Evolutionary conservation across 352 stramenopile species (phyloP).

Genomic region (Aphanomyces stellatus): DNA sequence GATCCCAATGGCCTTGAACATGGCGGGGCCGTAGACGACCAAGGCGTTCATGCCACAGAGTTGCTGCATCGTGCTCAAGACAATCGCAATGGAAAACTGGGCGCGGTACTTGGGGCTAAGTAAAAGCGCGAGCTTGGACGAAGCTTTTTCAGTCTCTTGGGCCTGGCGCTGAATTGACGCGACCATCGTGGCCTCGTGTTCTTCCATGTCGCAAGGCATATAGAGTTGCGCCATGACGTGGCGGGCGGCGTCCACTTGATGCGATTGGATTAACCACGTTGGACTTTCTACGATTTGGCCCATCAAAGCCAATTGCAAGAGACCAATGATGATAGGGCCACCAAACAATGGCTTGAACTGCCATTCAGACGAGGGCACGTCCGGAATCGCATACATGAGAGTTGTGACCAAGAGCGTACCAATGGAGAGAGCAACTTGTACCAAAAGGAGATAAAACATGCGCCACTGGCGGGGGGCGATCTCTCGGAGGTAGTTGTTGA

Average conservation of each 20-base stretch:
- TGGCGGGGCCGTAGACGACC: background rate
- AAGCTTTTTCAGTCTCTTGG: background rate
- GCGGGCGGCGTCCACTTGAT: conserved; percentile 21
- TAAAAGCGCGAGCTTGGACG: conserved; percentile 16
- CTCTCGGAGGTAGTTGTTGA: conserved; percentile 29
- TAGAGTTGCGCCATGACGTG: conserved; percentile 26
- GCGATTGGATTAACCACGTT: conserved; percentile 34
- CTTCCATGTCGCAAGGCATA: conserved; percentile 20
- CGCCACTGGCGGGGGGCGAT: conserved; percentile 27
- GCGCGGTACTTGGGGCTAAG: conserved; percentile 25
- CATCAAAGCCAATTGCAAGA: conserved; percentile 33
- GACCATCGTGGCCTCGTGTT: conserved; percentile 22
- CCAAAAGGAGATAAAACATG: conserved; percentile 20
- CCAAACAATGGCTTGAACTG: conserved; percentile 44
- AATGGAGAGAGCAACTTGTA: conserved; percentile 42
- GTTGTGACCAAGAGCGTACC: conserved; percentile 38
- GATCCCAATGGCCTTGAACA: conserved; percentile 12
- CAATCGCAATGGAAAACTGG: conserved; percentile 13
- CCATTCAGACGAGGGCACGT: conserved; percentile 22
- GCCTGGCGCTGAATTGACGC: background rate
- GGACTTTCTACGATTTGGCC: conserved; percentile 30
- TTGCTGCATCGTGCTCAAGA: conserved; percentile 3
- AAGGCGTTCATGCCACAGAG: conserved; percentile 11
- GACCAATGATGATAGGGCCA: conserved; percentile 37
- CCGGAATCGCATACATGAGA: conserved; percentile 35